phyloP scores from a whole-genome alignment of 2,329 filamentous ascomycete genomes.

The Coniella vitis region DNA sequence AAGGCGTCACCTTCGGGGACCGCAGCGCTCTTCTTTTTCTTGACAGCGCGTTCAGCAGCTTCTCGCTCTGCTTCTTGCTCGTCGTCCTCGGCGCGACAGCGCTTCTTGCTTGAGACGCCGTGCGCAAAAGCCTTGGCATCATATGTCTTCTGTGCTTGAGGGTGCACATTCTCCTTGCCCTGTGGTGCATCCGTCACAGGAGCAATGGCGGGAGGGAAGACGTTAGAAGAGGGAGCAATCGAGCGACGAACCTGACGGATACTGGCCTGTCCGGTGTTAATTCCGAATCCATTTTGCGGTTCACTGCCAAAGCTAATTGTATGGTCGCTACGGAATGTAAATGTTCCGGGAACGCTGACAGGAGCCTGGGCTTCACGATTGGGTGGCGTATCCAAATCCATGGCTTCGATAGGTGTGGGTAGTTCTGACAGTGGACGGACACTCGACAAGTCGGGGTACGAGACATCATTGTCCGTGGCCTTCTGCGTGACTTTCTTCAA shows the following conservation, averaged over 20 bases:
- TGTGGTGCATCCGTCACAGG: conserved; percentile 32
- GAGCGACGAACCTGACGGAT: conserved; percentile 54
- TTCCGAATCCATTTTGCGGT: conserved; percentile 47
- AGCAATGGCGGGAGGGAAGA: conserved; percentile 37
- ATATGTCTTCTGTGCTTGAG: conserved; percentile 23
- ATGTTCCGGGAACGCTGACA: conserved; percentile 45
- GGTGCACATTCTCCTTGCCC: conserved; percentile 48
- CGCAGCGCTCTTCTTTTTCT: conserved; percentile 50
- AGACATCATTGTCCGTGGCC: conserved; percentile 29
- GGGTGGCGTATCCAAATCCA: conserved; percentile 3
- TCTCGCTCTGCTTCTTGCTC: conserved; percentile 48
- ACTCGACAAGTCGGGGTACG: conserved; percentile 48
- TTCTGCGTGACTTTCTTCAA: conserved; percentile 26
- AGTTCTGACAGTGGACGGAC: conserved; percentile 23
- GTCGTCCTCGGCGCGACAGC: conserved; percentile 49
- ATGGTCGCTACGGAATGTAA: conserved; percentile 60
- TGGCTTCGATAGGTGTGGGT: conserved; percentile 17
- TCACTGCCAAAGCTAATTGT: conserved; percentile 51
- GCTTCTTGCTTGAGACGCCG: conserved; percentile 60
- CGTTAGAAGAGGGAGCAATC: conserved; percentile 47
- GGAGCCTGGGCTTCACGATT: not conserved
- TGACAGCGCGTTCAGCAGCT: conserved; percentile 42
- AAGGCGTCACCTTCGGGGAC: conserved; percentile 46
- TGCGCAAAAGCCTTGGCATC: conserved; percentile 43
- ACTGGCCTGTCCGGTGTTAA: conserved; percentile 51